phyloP scores from a whole-genome alignment of 257 asterid species.

The Nicotiana otophora region DNA sequence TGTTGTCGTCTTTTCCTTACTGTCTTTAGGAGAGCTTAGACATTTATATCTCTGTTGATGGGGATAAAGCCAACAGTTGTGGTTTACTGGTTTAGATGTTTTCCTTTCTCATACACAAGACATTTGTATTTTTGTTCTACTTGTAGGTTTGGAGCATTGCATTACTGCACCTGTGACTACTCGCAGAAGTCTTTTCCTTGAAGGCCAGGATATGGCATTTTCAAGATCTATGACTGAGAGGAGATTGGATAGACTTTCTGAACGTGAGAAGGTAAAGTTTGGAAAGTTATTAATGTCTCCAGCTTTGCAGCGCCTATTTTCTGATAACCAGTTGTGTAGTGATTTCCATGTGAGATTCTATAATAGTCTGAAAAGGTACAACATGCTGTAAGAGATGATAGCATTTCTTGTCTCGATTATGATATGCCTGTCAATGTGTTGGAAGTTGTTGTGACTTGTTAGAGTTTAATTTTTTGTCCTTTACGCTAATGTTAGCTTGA shows the following conservation, averaged over 20 bases:
- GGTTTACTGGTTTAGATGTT: neutral
- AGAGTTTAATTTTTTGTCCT: neutral
- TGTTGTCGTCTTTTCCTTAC: neutral
- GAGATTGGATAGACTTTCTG: slow-evolving; percentile 64
- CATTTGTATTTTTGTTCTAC: neutral
- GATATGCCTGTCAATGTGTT: neutral
- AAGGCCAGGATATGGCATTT: slow-evolving; percentile 33
- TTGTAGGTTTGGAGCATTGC: slow-evolving; percentile 60
- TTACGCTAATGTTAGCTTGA: neutral
- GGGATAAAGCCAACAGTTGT: neutral
- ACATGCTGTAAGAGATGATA: neutral
- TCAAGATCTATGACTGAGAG: slow-evolving; percentile 76
- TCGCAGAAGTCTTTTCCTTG: slow-evolving; percentile 47
- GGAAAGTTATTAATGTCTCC: neutral
- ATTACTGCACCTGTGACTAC: slow-evolving; percentile 58
- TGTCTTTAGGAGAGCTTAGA: neutral
- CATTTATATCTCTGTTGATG: neutral
- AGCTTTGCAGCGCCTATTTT: neutral
- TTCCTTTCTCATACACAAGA: neutral
- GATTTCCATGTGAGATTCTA: neutral
- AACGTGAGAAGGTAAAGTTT: slow-evolving; percentile 64
- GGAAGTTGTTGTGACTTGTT: neutral
- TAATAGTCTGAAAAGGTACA: neutral
- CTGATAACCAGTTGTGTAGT: neutral
- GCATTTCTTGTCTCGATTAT: neutral